Base-by-base conservation (phyloP, 2,329 filamentous ascomycete genomes). In the Teratosphaeria nubilosa region DNA sequence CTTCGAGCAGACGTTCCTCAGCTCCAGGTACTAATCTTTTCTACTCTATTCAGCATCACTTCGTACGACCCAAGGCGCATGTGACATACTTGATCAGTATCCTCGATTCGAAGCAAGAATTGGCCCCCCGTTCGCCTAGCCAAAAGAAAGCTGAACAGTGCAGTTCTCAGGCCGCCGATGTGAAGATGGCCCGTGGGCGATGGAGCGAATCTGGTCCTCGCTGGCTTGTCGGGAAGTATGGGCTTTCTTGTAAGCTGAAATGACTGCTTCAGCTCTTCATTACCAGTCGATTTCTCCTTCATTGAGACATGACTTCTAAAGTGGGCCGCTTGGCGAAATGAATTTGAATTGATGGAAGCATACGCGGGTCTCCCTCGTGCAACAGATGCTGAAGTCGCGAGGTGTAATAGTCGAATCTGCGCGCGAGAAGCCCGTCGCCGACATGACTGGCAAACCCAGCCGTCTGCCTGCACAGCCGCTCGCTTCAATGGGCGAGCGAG, bases 171-270 rank as follows among this genome's bases (percentile, higher is more conserved):
- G 0, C 91, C 96, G 3, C 94, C 94, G 13, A 99, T 79, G 74
- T 99, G 94, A 25, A 99, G 80, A 67, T 92, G 91, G 1, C 94
- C 94, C 0, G 94, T 99, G 0, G 94, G 94, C 1, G 94, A 97
- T 0, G 94, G 94, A 1, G 95, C 94, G 73, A 99, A 99, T 53
- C 94, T 86, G 20, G 94, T 90, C 71, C 90, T 80, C 59, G 84
- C 84, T 52, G 88, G 87, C 6, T 70, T 73, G 30, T 76, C 74
- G 30, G 84, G 81, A 16, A 82, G 76, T 53, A 75, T 71, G 62
- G 57, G 61, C 55, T 64, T 64, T 53, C 60, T 48, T 7, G 45
- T 37, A 13, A 58, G 37, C 34, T 48, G 41, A 10, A 11, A 9
- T 10, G 41, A 20, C 1, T 48, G 16, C 20, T 10, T 22, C 9